A percentile compares a stretch with the other conserved stretches of the same genome.
phyloP scores from a whole-genome alignment of 805 yeast genomes.

The Teunomyces gatunensis region DNA sequence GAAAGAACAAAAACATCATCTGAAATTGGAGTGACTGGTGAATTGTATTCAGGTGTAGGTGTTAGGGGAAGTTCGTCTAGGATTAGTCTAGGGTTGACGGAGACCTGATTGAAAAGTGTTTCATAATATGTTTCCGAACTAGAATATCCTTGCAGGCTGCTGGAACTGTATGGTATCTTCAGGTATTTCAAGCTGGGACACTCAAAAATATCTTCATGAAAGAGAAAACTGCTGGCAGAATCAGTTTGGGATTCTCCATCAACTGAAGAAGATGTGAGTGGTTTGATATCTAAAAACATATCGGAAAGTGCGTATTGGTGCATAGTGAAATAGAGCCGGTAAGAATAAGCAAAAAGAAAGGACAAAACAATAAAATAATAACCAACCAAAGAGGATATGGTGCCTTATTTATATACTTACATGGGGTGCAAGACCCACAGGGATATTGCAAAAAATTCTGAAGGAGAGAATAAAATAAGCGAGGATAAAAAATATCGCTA shows the following conservation, averaged over 20 bases:
- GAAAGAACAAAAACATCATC: not conserved
- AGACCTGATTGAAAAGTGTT: not conserved
- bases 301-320: not conserved
- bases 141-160: not conserved
- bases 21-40: not conserved
- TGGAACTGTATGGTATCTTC: not conserved
- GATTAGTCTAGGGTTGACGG: not conserved
- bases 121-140: not conserved
- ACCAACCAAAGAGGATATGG: too few relatives aligned
- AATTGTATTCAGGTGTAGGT: not conserved
- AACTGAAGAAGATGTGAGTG: not conserved
- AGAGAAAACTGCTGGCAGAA: not conserved
- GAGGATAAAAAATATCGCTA: slow-evolving; percentile 1
- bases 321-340: not conserved
- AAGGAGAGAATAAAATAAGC: not conserved
- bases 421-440: not conserved
- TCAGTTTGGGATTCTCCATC: not conserved
- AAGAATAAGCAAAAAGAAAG: not conserved
- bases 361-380: not conserved
- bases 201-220: not conserved
- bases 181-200: not conserved
- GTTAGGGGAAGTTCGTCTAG: not conserved
- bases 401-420: not conserved
- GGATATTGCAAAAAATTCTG: not conserved
- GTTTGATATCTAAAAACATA: not conserved